Evolutionary conservation across 805 yeast species (phyloP), one percentile per base, ranked within the genome.

Genomic region (Brettanomyces naardenensis): DNA sequence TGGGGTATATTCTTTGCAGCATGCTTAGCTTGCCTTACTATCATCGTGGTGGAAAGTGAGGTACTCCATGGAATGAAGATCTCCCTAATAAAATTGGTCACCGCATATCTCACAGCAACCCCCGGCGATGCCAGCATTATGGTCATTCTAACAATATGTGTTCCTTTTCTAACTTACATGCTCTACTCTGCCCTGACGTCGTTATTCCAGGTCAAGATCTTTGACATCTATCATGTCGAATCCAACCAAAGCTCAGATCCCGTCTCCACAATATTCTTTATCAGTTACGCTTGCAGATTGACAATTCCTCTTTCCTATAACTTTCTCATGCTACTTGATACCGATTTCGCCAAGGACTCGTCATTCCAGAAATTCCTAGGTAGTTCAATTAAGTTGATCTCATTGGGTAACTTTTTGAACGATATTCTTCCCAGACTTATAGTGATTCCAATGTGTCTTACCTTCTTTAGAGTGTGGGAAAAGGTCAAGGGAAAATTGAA

Each of bases 221-320:
- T 86, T 66, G 80, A 81, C 52, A 69, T 81, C 56, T 86, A 84
- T 54, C 88, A 82, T 43, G 66, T 86, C 41, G 58, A 58, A 33
- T 87, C 82, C 11, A 76, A 80, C 15, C 70, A 69, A 44, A 71
- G 77, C 37, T 79, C 90, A 0, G 90, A 81, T 52, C 80, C 85
- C 0, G 81, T 84, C 0, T 77, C 86, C 13, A 71, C 82, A 18
- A 68, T 85, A 25, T 86, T 85, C 53, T 86, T 83, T 55, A 76
- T 88, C 17, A 80, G 83, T 49, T 85, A 86, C 49, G 78, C 85
- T 15, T 81, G 89, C 36, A 75, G 95, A 44, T 64, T 86, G 53
- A 83, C 95, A 0, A 78, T 86, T 10, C 95, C 95, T 9, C 64
- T 86, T 44, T 76, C 85, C 19, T 86, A 81, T 60, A 86, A 86